Percentiles rank a stretch among this genome's conserved stretches.
These are phyloP conservation scores for Puccinia triticina DNA, from an alignment of 1,284 basidiomycete species.

Conservation along the genomic window DNA sequence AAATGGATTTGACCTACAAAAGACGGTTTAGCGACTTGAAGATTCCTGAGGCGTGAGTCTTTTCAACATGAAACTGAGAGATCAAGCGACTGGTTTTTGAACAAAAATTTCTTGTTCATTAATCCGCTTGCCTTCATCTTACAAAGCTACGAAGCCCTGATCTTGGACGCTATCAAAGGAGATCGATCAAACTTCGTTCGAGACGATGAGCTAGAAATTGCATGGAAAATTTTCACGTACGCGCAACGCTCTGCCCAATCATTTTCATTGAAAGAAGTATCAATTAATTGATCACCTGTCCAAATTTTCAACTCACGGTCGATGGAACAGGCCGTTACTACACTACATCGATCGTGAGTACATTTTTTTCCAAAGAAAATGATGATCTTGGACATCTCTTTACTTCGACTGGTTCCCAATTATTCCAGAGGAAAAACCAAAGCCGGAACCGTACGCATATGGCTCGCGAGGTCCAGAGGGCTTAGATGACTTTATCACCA, in stretches of 20 bases:
- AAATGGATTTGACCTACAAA: slow-evolving; percentile 97
- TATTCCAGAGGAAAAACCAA: slow-evolving; percentile 56
- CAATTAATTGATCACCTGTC: background rate
- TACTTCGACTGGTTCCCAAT: background rate
- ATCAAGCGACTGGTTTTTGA: background rate
- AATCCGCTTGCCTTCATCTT: background rate
- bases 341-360: slow-evolving; percentile 49
- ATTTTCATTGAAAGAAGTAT: background rate
- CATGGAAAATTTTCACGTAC: slow-evolving; percentile 71
- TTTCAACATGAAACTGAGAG: background rate
- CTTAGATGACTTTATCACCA: slow-evolving; percentile 72
- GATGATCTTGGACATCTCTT: background rate
- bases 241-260: background rate
- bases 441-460: slow-evolving; percentile 78
- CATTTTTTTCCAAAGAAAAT: background rate
- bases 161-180: slow-evolving; percentile 83
- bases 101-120: background rate
- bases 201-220: slow-evolving; percentile 89
- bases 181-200: slow-evolving; percentile 92
- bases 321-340: slow-evolving; percentile 44
- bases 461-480: slow-evolving; percentile 88
- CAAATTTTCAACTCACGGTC: background rate
- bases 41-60: slow-evolving; percentile 79
- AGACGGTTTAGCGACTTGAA: slow-evolving; percentile 81
- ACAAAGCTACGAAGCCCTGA: slow-evolving; percentile 73